Conservation (phyloP, 805 yeast genomes). For the Crinitomyces ghanaensis region DNA sequence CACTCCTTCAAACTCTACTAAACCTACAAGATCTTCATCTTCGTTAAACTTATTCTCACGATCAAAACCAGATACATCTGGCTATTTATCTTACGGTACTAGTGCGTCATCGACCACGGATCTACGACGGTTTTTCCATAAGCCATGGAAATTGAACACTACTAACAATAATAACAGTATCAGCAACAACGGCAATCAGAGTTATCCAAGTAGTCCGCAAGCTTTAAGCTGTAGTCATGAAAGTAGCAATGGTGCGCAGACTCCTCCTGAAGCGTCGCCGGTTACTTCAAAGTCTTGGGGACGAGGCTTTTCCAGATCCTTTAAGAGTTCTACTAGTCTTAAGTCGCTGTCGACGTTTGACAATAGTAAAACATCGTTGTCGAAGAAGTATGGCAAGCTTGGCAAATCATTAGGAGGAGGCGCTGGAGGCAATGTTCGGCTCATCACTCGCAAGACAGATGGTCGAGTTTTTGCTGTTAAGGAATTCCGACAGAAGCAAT, state of each 20-base stretch:
- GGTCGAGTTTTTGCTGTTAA: conserved; percentile 76
- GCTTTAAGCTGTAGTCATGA: neutral
- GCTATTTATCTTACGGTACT: conserved; percentile 24
- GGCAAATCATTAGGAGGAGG: conserved; percentile 90
- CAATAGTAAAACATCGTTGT: conserved; percentile 18
- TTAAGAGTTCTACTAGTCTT: conserved; percentile 14
- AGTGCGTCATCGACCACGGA: conserved; percentile 23
- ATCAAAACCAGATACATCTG: conserved; percentile 27
- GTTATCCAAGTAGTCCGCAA: conserved; percentile 6
- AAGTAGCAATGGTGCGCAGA: neutral
- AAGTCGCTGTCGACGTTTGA: conserved; percentile 17
- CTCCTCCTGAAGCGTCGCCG: conserved; percentile 3
- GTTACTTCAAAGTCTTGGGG: conserved; percentile 5
- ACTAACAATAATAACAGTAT: too few species aligned
- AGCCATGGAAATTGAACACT: conserved; percentile 28
- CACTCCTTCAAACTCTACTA: conserved; percentile 14
- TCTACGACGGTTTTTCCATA: conserved; percentile 37
- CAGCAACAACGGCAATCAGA: conserved; percentile 3
- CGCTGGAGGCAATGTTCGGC: conserved; percentile 83
- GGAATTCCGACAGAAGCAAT: conserved; percentile 71
- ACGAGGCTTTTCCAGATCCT: conserved; percentile 6
- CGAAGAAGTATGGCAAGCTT: conserved; percentile 66
- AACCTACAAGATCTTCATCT: conserved; percentile 18
- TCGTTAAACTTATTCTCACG: conserved; percentile 27
- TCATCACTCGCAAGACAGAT: conserved; percentile 59